A percentile compares a stretch with the other conserved stretches of the same genome.
Conservation (phyloP, 108 stramenopile genomes). For the Skeletonema marinoi region DNA sequence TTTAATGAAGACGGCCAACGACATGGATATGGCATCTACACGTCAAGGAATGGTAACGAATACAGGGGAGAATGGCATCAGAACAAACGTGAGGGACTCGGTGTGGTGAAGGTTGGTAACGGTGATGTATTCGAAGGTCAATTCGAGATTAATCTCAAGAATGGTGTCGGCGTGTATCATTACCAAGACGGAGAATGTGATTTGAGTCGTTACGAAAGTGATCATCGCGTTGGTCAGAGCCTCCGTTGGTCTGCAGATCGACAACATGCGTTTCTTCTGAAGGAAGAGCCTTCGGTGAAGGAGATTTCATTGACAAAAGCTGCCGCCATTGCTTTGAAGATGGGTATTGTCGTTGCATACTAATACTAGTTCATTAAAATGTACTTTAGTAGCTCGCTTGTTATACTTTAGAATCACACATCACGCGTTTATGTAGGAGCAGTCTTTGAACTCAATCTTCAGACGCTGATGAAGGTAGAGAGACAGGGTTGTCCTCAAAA, state of each 20-base stretch:
- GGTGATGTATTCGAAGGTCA: constrained; percentile 48
- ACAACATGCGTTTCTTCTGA: constrained; percentile 8
- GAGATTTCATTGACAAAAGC: constrained; percentile 32
- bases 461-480: neutral
- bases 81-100: constrained; percentile 42
- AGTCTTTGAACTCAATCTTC: neutral
- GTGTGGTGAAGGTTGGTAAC: constrained; percentile 43
- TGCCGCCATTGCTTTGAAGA: constrained; percentile 13
- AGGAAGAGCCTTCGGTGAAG: constrained; percentile 11
- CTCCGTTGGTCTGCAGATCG: constrained; percentile 29
- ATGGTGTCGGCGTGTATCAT: constrained; percentile 48
- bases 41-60: constrained; percentile 38
- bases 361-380: neutral
- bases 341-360: constrained; percentile 32
- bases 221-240: constrained; percentile 21
- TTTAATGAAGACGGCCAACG: constrained; percentile 30
- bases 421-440: neutral
- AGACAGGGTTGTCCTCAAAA: constrained; percentile 53
- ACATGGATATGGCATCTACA: constrained; percentile 50
- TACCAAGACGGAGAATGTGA: constrained; percentile 44
- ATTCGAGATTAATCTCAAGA: constrained; percentile 40
- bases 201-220: constrained; percentile 27
- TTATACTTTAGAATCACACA: neutral
- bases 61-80: constrained; percentile 46
- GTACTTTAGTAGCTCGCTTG: neutral